Base-by-base conservation (phyloP, 495 filamentous ascomycete genomes). In the Acidomyces sp. region DNA sequence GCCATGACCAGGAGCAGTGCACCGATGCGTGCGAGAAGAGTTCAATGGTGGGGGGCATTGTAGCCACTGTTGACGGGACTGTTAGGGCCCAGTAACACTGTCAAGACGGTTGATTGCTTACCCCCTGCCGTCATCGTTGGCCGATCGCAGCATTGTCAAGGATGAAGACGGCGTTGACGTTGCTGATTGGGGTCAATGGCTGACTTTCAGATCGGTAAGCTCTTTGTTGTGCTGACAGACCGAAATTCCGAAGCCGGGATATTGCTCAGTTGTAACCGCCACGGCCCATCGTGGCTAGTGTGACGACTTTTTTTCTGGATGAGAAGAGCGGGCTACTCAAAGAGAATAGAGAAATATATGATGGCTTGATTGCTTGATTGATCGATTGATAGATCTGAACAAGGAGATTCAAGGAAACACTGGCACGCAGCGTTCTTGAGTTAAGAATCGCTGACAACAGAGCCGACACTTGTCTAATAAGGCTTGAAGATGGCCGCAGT, bases 261-360 rank as follows among this genome's bases (percentile, higher is more conserved):
- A n/a, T 25, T 6, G 22, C 62, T 62, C 57, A 66, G 60, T 67
- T 72, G 57, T 68, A 72, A 20, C 67, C 75, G 47, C 74, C 72
- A 49, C 71, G 71, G 52, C 66, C 72, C 61, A 69, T 65, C 51
- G 39, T 58, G 41, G 49, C 17, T 43, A 15, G 28, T 41, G 33
- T 17, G 9, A 6, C n/a, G n/a, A n/a, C n/a, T n/a, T n/a, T n/a
- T n/a, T n/a, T n/a, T n/a, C n/a, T n/a, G n/a, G n/a, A n/a, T n/a
- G n/a, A n/a, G n/a, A n/a, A n/a, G n/a, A n/a, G n/a, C n/a, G n/a
- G n/a, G n/a, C n/a, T n/a, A n/a, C n/a, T n/a, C n/a, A 16, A 11
- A 13, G 3, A 4, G 24, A 28, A 4, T 15, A 45, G 35, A 41
- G 36, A 32, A 45, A 35, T 29, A 27, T 33, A 43, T 37, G 41